Base-by-base conservation (phyloP, 768 basidiomycete species). In the Pleurotus ostreatus region DNA sequence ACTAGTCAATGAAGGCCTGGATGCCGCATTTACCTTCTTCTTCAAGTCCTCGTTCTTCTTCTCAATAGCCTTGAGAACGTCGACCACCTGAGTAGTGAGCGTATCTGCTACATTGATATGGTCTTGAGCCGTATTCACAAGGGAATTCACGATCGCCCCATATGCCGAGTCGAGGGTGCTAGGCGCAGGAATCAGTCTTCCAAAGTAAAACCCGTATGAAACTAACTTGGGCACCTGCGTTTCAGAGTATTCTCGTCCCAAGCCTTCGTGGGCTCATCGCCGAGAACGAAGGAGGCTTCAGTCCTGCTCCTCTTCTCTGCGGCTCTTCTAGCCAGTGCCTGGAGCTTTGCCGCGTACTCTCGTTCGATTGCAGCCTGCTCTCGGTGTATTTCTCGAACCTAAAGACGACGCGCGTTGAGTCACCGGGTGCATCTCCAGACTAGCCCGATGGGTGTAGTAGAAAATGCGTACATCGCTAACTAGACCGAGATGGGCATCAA, bases 161-260 rank as follows among this genome's bases (percentile, higher is more conserved):
- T 88, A 91, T 0, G 88, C 88, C n/a, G 71, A 69, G 62, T 86
- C 76, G n/a, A 93, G 66, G 2, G 92, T 87, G 68, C 92, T 94
- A 60, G 46, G 46, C 11, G 30, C 30, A 34, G 30, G 11, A 34
- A 34, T 34, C 30, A 34, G 30, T 11, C 30, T 34, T 34, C 30
- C 30, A 9, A 34, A 34, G 30, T 11, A 34, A 34, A 34, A 34
- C 9, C 30, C 30, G 30, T 34, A 34, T 11, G 30, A 34, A 34
- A 34, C 30, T 11, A 11, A 4, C 30, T 34, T 16, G 63, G 68
- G 46, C 15, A 88, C 91, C 82, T 89, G 67, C 79, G 74, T 52
- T 73, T 74, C 11, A 88, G 56, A 4, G 75, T 76, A 55, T 68
- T 70, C 16, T 81, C 80, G 55, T 80, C 76, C 74, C 75, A 86